Conservation (phyloP, 441 rosid species). For the Brassica balearica region DNA sequence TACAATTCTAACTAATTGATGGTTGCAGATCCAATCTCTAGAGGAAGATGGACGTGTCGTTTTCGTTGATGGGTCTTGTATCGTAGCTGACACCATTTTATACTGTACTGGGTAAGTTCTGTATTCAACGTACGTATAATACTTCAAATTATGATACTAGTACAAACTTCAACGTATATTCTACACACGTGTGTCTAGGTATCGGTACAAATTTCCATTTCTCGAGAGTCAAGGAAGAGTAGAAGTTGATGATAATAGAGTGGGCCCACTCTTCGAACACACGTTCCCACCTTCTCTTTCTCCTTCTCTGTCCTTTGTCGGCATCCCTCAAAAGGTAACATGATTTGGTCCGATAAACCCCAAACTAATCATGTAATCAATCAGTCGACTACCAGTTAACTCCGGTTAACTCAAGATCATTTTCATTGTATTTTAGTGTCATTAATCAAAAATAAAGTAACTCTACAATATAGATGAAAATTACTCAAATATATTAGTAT, state of each 20-base stretch:
- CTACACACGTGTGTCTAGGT: slow-evolving; percentile 50
- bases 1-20: background rate
- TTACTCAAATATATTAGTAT: no score
- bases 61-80: slow-evolving; percentile 65
- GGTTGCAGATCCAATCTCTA: slow-evolving; percentile 64
- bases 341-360: background rate
- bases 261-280: slow-evolving; percentile 89
- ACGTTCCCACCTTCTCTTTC: slow-evolving; percentile 90
- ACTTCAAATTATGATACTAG: background rate
- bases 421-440: no score
- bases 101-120: slow-evolving; percentile 84
- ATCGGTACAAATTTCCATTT: slow-evolving; percentile 78
- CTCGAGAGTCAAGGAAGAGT: slow-evolving; percentile 92
- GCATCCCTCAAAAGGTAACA: slow-evolving; percentile 77
- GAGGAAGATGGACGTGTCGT: slow-evolving; percentile 65
- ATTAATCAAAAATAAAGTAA: no score
- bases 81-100: slow-evolving; percentile 67
- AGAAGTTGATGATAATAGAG: slow-evolving; percentile 75
- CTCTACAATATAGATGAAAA: no score
- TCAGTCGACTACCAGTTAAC: background rate
- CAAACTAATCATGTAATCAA: no score
- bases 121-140: background rate
- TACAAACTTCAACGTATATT: background rate
- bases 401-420: background rate
- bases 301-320: slow-evolving; percentile 84